Evolutionary conservation across 164 flowering plant species (phyloP).

Genomic region (Berberis thunbergii): DNA sequence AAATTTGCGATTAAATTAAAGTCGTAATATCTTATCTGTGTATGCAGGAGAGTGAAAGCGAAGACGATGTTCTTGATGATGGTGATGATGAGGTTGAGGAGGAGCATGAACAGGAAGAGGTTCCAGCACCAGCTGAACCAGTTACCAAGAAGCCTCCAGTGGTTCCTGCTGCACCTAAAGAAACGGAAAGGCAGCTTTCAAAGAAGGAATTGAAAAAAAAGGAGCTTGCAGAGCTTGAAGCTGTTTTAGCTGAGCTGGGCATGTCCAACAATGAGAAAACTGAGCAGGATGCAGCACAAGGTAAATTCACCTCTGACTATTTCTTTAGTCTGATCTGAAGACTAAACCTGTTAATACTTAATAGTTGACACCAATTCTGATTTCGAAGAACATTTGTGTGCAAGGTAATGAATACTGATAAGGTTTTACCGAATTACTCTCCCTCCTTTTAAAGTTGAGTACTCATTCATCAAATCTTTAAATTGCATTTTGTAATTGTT

Average conservation of each 20-base stretch:
- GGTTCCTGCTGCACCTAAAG: slow-evolving; percentile 41
- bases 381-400: not conserved
- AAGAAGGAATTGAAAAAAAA: slow-evolving; percentile 64
- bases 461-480: not conserved
- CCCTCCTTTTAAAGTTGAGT: not conserved
- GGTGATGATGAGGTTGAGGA: slow-evolving; percentile 11
- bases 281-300: slow-evolving; percentile 37
- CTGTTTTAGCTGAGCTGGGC: slow-evolving; percentile 3
- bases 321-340: not conserved
- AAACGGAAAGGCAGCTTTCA: slow-evolving; percentile 82
- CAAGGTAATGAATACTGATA: not conserved
- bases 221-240: slow-evolving; percentile 5
- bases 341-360: not conserved
- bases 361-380: not conserved
- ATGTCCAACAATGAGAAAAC: slow-evolving; percentile 26
- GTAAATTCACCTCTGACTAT: slow-evolving; percentile 19
- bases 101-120: slow-evolving; percentile 36
- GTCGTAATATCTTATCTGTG: not conserved
- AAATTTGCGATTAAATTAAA: not conserved
- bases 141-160: slow-evolving; percentile 36
- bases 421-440: not conserved
- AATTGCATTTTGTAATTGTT: not conserved
- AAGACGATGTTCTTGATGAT: slow-evolving; percentile 11
- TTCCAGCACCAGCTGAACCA: slow-evolving; percentile 32
- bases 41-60: slow-evolving; percentile 70